Base-by-base conservation (phyloP, 2,329 filamentous ascomycete species). In the Ascosphaera apis region DNA sequence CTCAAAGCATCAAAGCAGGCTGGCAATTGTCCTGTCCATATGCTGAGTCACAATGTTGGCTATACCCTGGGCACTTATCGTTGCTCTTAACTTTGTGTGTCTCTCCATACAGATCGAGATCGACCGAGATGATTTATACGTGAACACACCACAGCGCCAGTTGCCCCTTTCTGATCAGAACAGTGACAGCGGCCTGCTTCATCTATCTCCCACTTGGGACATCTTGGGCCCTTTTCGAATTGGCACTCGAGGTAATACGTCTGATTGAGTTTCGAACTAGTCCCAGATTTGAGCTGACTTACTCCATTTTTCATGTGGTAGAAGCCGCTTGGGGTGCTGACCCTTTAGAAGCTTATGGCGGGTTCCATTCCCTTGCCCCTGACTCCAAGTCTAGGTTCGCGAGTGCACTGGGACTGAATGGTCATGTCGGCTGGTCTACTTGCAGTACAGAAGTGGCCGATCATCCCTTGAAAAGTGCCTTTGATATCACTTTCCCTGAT, bases 301-400 rank as follows among this genome's bases (percentile, higher is more conserved):
- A n/a, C n/a, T n/a, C n/a, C n/a, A n/a, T n/a, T n/a, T n/a, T n/a
- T n/a, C n/a, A n/a, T n/a, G n/a, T n/a, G 13, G 19, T 39, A 69
- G 67, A 71, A 51, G 63, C 63, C 15, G 53, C 62, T 17, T 72
- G 67, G 67, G 66, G 66, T 28, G 60, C 66, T 21, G 67, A 72
- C 51, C 67, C 67, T 27, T 52, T 71, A 30, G 66, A 69, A 42
- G 50, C 49, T 37, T 42, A 57, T 36, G 66, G 67, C 31, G 66
- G 66, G 31, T 71, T 71, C 45, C 54, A 51, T 37, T 49, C 48
- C 25, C 49, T 69, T 19, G 42, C 50, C 8, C 62, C 57, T 45
- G 51, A 64, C 45, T 41, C 48, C 2, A 41, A 54, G 13, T 53
- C 55, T 21, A 47, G 40, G 1, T 71, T 63, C 43, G 51, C 49